Evolutionary conservation across 106 monocot species (phyloP).

Genomic region (Hemerocallis citrina): DNA sequence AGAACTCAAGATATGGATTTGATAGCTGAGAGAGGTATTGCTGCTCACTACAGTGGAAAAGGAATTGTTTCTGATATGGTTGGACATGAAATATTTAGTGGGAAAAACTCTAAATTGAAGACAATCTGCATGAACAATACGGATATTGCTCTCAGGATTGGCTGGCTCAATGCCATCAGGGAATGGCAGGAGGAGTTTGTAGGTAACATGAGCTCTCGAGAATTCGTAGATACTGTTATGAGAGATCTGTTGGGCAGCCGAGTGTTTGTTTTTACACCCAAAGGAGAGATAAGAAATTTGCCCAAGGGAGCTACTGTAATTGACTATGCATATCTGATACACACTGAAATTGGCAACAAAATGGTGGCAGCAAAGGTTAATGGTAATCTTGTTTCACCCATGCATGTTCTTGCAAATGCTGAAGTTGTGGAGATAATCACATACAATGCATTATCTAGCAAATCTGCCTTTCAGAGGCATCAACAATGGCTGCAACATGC

Average conservation of each 20-base stretch:
- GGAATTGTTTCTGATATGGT: conserved; percentile 36
- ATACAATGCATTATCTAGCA: conserved; percentile 66
- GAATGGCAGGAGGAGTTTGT: conserved; percentile 99
- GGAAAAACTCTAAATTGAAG: conserved; percentile 56
- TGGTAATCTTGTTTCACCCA: conserved; percentile 88
- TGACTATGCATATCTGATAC: conserved; percentile 96
- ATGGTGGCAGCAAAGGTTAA: conserved; percentile 98
- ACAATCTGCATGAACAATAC: conserved; percentile 63
- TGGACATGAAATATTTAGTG: conserved; percentile 34
- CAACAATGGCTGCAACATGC: conserved; percentile 88
- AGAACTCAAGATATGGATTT: conserved; percentile 98
- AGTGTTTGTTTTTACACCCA: conserved; percentile 98
- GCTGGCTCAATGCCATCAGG: conserved; percentile 97
- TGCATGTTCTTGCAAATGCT: conserved; percentile 86
- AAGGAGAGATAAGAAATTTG: conserved; percentile 98
- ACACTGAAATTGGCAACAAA: conserved; percentile 96
- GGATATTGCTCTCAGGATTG: conserved; percentile 91
- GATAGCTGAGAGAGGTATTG: conserved; percentile 97
- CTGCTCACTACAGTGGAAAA: conserved; percentile 88
- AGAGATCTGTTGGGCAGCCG: conserved; percentile 85
- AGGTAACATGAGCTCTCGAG: conserved; percentile 98
- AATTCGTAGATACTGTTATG: conserved; percentile 93
- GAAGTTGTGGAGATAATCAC: conserved; percentile 99
- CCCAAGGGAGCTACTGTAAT: conserved; percentile 91
- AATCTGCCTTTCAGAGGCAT: conserved; percentile 84